Conservation (phyloP, 129 eudicot species). For the Smallanthus sonchifolius region DNA sequence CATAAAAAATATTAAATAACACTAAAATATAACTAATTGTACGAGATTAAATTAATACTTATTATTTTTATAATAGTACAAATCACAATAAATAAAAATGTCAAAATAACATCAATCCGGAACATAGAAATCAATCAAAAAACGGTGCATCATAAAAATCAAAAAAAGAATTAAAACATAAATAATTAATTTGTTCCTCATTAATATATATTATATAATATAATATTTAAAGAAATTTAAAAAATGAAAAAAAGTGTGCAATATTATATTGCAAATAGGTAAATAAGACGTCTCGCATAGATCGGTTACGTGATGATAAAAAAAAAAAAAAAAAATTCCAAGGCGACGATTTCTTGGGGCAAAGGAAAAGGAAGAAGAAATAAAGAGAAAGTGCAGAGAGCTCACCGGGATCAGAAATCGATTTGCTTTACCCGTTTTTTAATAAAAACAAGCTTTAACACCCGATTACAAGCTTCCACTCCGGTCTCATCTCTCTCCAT, state of each 20-base stretch:
- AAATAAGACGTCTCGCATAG: neutral
- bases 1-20: neutral
- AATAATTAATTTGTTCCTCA: no score
- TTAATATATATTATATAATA: no score
- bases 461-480: conserved; percentile 28
- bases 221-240: neutral
- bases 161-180: no score
- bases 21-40: neutral
- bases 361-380: conserved; percentile 26
- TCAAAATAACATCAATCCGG: neutral
- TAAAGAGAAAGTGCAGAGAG: conserved; percentile 35
- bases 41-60: neutral
- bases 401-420: conserved; percentile 47
- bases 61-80: conserved; percentile 8
- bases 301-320: conserved; percentile 17
- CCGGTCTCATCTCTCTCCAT: neutral
- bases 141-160: conserved; percentile 5
- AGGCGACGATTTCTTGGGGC: conserved; percentile 36
- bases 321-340: conserved; percentile 22
- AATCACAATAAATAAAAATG: conserved; percentile 2
- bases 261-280: neutral
- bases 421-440: conserved; percentile 31
- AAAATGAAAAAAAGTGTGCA: neutral
- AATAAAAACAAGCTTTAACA: conserved; percentile 25
- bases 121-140: conserved; percentile 8